Base-by-base conservation (phyloP, 2,329 filamentous ascomycete species). In the Pyricularia sp. region DNA sequence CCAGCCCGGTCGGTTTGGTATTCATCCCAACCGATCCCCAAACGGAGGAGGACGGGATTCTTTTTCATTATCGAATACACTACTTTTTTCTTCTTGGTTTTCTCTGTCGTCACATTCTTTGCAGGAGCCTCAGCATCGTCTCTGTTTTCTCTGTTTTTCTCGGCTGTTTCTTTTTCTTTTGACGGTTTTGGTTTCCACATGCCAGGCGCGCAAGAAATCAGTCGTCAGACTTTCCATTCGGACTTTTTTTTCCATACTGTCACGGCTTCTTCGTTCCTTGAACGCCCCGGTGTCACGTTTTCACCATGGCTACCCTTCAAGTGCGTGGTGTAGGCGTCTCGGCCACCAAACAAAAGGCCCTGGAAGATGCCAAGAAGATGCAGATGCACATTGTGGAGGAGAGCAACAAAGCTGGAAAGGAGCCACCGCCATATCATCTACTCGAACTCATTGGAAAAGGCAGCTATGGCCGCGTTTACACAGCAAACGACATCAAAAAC, bases 381-480 rank as follows among this genome's bases (percentile, higher is more conserved):
- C 85, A 90, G 76, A 77, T 79, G 36, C 77, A 81, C 6, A 85
- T 90, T 28, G 79, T 84, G 66, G 86, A 89, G 70, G 82, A 86
- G 69, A 87, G 86, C 71, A 81, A 81, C 66, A 84, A 85, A 68
- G 81, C 80, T 66, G 84, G 85, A 33, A 85, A 85, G 68, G 81
- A 84, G 17, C 80, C 84, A 2, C 89, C 89, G 2, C 83, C 83
- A 11, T 91, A 90, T 72, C 81, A 81, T 10, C 85, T 91, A 59
- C 80, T 85, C 28, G 88, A 91, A 76, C 79, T 91, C 65, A 91
- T 90, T 71, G 89, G 89, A 67, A 91, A 90, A 74, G 89, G 89
- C 63, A 86, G 85, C 69, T 91, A 87, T 73, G 89, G 89, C 11
- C 84, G 88, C 63, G 89, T 91, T 20, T 91, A 90, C 78, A 91